Base-by-base conservation (phyloP, 805 yeast species). In the Wickerhamiella hasegawae region DNA sequence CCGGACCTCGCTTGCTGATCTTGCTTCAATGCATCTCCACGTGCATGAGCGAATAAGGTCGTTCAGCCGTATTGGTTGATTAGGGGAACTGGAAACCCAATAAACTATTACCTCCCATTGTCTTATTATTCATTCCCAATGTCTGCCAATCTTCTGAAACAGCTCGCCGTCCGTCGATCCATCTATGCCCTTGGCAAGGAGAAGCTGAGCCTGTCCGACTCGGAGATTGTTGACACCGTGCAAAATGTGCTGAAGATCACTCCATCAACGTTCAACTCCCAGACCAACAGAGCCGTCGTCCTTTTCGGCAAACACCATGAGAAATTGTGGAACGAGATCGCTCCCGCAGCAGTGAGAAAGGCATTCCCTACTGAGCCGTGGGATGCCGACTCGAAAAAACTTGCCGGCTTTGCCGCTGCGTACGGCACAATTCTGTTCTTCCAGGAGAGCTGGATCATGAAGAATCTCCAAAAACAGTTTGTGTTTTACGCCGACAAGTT, bases 251-350 rank as follows among this genome's bases (percentile, higher is more conserved):
- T 68, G 35, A 65, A 63, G 47, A 53, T 63, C 45, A 62, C 67
- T 10, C 73, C 73, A 47, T 62, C 70, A 15, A 49, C 66, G 19
- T 68, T 66, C 61, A 68, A 68, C 58, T 60, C 65, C 31, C 73
- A 68, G 52, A 57, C 62, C 30, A 54, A 58, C 47, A 60, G 73
- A 32, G 72, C 72, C 17, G 48, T 66, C 18, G 58, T 68, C 40
- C 32, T 68, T 33, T 60, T 63, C 34, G 71, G 69, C 39, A 62
- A 49, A 2, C 44, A 62, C 32, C 71, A 66, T 57, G 60, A 57
- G 38, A 43, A 55, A 34, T 60, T 66, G 15, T 68, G 73, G 73
- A 34, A 30, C 28, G 53, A 54, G 37, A 40, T 57, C 19, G 68
- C 63, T 23, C 54, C 52, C 38, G 41, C 42, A 10, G 46, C 44